Evolutionary conservation across 2,329 filamentous ascomycete species (phyloP), one percentile per base, ranked within the genome.

Genomic region (Apiospora aurea): DNA sequence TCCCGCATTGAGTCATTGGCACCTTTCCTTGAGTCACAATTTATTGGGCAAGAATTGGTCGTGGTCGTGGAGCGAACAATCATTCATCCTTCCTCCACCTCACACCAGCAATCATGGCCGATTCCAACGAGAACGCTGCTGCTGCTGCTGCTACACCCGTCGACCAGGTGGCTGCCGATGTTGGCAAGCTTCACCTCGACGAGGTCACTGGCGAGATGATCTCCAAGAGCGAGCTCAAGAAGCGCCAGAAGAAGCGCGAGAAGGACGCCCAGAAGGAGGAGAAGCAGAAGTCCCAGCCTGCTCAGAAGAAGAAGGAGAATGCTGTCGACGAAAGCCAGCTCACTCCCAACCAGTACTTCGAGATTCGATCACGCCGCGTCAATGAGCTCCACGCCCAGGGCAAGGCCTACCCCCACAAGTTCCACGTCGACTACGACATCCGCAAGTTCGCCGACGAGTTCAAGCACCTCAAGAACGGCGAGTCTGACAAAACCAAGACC

Each of bases 161-260:
- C 75, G 87, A 89, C 75, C 83, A 84, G 78, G 83, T 92, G 76
- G 89, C 89, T 79, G 68, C 47, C 43, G 68, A 69, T 57, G 68
- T 44, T 29, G 47, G 68, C 68, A 94, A 96, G 85, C 88, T 97
- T 77, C 89, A 95, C 83, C 89, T 96, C 69, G 96, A 99, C 83
- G 94, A 97, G 80, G 94, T 95, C 75, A 98, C 96, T 18, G 96
- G 96, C 79, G 96, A 99, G 86, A 91, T 84, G 83, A 82, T 93
- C 73, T 95, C 93, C 85, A 95, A 95, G 91, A 90, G 91, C 21
- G 92, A 95, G 85, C 87, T 98, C 82, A 99, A 99, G 94, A 96
- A 94, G 87, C 92, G 96, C 79, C 90, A 95, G 86, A 99, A 99
- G 94, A 89, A 92, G 81, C 92, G 96, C 76, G 90, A 96, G 83